Conservation (phyloP, 1,284 basidiomycete species). For the Caloboletus inedulis region DNA sequence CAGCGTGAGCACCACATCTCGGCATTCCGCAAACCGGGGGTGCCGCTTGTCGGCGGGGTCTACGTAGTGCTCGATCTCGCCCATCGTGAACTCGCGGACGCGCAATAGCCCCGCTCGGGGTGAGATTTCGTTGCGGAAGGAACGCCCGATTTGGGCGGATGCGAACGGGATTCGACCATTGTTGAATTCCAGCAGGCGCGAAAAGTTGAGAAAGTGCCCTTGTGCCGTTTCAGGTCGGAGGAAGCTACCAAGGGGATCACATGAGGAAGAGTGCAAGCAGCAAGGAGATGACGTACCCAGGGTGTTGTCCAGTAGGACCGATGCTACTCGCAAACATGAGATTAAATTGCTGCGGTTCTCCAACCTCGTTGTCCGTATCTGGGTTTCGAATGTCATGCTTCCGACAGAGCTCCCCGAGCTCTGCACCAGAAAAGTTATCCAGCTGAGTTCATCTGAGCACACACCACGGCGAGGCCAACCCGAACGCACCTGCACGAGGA, state of each 20-base stretch:
- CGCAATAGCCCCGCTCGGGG: constrained; percentile 94
- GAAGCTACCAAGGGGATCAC: constrained; percentile 49
- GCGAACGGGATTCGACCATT: constrained; percentile 96
- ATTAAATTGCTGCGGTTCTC: constrained; percentile 95
- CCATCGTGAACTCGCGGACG: constrained; percentile 99
- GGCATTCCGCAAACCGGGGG: constrained; percentile 79
- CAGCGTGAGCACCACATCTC: constrained; percentile 72
- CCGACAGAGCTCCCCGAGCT: constrained; percentile 86
- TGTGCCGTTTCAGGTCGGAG: constrained; percentile 98
- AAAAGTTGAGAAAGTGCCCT: constrained; percentile 99
- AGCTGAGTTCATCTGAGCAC: constrained; percentile 52
- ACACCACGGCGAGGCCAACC: neutral
- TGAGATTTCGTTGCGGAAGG: constrained; percentile 98
- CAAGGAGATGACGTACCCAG: constrained; percentile 57
- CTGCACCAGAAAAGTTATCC: constrained; percentile 90
- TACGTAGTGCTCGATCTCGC: constrained; percentile 98
- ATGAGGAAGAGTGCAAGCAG: neutral
- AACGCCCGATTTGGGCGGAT: constrained; percentile 93
- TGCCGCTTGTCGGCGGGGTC: constrained; percentile 94
- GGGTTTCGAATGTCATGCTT: constrained; percentile 88
- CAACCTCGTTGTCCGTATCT: constrained; percentile 88
- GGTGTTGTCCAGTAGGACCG: constrained; percentile 96
- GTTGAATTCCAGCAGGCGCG: constrained; percentile 96
- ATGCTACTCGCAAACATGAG: constrained; percentile 98
- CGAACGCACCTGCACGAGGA: constrained; percentile 85